Evolutionary conservation across 768 basidiomycete species (phyloP), one percentile per base, ranked within the genome.

Genomic region (Rhodosporidiobolus sp.): DNA sequence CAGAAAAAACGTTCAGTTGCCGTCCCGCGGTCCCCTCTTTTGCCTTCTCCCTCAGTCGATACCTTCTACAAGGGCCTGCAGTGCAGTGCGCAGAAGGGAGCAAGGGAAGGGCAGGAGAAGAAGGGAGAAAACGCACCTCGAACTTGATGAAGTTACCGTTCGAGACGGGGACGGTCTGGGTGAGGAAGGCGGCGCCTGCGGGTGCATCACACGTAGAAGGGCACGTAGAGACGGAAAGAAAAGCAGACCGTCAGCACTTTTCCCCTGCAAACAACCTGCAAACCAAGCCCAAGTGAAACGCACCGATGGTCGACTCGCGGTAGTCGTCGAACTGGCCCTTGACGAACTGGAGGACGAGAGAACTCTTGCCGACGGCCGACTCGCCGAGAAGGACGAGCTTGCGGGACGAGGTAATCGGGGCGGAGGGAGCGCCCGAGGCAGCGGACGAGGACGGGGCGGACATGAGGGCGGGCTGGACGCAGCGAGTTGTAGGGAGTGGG

Each of bases 321-420:
- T 94, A 94, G 82, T 94, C 92, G 79, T 94, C 92, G 77, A 94
- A 95, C 81, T 94, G 92, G 81, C 92, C 90, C 83, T 94, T 92
- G 76, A 98, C 96, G 79, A 99, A 99, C 69, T 94, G 87, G 73
- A 98, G 84, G 63, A 99, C 96, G 75, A 98, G 83, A 83, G 74
- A 75, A 72, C 90, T 92, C 85, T 99, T 99, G 63, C 96, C 96
- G 61, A 99, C 96, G 55, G 96, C 95, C 52, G 91, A 94, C 84
- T 75, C 72, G 91, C 96, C 96, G 73, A 97, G 87, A 57, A 97
- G 87, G 74, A 97, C 95, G 76, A 98, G 90, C 82, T 97, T 97
- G 85, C 95, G 67, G 0, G 70, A 63, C 24, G 67, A 69, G 3
- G 69, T 75, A 58, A 65, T 57, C 60, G 68, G 60, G 61, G 7